Base-by-base conservation (phyloP, 2,329 filamentous ascomycete species). In the Huntiella savannae region DNA sequence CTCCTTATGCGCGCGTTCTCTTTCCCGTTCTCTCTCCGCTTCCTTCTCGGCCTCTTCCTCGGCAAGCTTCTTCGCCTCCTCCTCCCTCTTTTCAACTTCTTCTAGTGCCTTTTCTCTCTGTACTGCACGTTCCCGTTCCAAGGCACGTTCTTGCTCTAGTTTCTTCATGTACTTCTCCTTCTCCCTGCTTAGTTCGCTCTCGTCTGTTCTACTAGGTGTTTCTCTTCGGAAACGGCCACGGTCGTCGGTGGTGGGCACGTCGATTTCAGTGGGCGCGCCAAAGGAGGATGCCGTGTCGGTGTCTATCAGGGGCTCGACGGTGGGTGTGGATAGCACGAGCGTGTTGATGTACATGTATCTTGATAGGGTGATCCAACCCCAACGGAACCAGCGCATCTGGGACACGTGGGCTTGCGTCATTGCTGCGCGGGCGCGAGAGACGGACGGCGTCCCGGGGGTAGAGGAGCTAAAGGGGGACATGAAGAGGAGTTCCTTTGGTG, bases 301-400 rank as follows among this genome's bases (percentile, higher is more conserved):
- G n/a, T 38, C 33, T 7, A 13, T n/a, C 7, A 41, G 16, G 16
- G 36, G 38, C 5, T 46, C 39, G 8, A 45, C 54, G 51, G 60
- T 55, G 11, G 39, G 43, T 49, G 62, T 63, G 52, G 72, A 70
- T 32, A 73, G 59, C 57, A 68, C 71, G 62, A 98, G 59, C 59
- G 96, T 87, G 62, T 98, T 98, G 32, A 96, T 73, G 48, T 86
- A 73, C 91, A 98, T 96, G 63, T 96, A 98, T 50, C 91, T 70
- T 56, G 86, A 91, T 48, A 94, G 59, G 0, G 75, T 71, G 57
- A 98, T 94, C 86, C 87, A 98, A 2, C 86, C 84, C 73, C 86
- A 96, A 5, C 91, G 75, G 59, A 96, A 98, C 91, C 91, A 98
- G 34, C 83, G 75, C 91, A 98, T 98, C 70, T 98, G 91, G 61